Conservation (phyloP, 2,329 filamentous ascomycete species). For the Diaporthe ampelina region DNA sequence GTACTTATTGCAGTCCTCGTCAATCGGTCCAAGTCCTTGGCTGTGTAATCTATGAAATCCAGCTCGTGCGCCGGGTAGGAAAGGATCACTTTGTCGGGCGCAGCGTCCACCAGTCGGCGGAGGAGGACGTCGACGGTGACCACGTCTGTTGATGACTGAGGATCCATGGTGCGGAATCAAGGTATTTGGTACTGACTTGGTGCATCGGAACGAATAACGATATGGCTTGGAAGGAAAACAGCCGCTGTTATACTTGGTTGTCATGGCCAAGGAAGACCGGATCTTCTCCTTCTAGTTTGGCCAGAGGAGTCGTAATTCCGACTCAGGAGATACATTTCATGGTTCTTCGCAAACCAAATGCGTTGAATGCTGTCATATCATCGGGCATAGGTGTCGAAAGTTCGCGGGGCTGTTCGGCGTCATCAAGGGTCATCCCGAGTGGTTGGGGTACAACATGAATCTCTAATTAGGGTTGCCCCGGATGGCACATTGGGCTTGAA, state of each 20-base stretch:
- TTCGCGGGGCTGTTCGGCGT: neutral
- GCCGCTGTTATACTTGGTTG: neutral
- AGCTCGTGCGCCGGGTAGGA: slow-evolving; percentile 29
- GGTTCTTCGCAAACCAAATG: neutral
- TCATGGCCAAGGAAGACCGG: neutral
- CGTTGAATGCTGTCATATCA: neutral
- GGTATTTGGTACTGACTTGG: neutral
- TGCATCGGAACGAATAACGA: no score
- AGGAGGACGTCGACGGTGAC: slow-evolving; percentile 1
- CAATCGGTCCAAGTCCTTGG: slow-evolving; percentile 18
- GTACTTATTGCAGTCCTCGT: slow-evolving; percentile 13
- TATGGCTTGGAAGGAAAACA: neutral
- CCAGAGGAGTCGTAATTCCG: neutral
- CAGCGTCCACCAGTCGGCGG: neutral
- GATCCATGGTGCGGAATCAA: neutral
- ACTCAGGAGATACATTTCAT: neutral
- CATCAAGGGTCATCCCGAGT: slow-evolving; percentile 8
- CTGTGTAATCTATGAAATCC: slow-evolving; percentile 11
- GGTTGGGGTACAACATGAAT: neutral
- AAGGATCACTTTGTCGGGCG: slow-evolving; percentile 5
- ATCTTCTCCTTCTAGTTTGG: neutral
- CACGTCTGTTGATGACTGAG: slow-evolving; percentile 1
- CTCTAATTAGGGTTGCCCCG: neutral
- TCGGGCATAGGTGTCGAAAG: neutral
- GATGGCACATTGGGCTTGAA: neutral